Evolutionary conservation across 2,329 filamentous ascomycete species (phyloP), one percentile per base, ranked within the genome.

Genomic region (Balansia obtecta): DNA sequence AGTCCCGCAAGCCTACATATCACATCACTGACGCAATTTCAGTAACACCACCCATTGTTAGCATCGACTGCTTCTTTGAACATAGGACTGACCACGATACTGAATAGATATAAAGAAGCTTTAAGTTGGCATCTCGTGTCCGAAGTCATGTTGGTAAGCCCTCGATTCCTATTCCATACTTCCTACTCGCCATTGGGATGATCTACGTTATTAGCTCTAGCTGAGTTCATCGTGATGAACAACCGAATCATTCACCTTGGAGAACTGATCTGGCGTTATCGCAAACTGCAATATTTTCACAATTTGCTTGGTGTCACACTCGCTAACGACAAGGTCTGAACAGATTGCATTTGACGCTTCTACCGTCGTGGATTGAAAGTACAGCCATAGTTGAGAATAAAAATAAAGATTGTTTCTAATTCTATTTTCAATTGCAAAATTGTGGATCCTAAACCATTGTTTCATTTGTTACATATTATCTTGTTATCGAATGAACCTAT

Each of bases 151-250:
- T n/a, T 46, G 44, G 47, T 50, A 48, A 48, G 47, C 32, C 1
- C 22, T n/a, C 20, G 18, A 33, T 16, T 16, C 32, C 46, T 42
- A 48, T 5, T 39, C 32, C 20, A 11, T 32, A 7, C 11, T 38
- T 18, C 10, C 20, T n/a, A 48, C 38, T 49, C 54, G 59, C 67
- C 70, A 72, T 68, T 57, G 63, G 68, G 75, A 77, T 77, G 75
- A 75, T 53, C 67, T 64, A 60, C 63, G 63, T 64, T 67, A 65
- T 65, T 68, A 70, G 65, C 69, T 71, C 68, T 71, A 61, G 66
- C 74, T 70, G 75, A 79, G 68, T 75, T 73, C 67, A 72, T 68
- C 68, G 61, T 79, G 75, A 77, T 64, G 75, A 79, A 73, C 63
- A 63, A 64, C 58, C 40, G 61, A 60, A 39, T 45, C 22, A 65